Percentiles rank a stretch among this genome's conserved stretches.
phyloP scores from a whole-genome alignment of 228 moss, liverwort and hornwort species.

The Sphagnum fallax region DNA sequence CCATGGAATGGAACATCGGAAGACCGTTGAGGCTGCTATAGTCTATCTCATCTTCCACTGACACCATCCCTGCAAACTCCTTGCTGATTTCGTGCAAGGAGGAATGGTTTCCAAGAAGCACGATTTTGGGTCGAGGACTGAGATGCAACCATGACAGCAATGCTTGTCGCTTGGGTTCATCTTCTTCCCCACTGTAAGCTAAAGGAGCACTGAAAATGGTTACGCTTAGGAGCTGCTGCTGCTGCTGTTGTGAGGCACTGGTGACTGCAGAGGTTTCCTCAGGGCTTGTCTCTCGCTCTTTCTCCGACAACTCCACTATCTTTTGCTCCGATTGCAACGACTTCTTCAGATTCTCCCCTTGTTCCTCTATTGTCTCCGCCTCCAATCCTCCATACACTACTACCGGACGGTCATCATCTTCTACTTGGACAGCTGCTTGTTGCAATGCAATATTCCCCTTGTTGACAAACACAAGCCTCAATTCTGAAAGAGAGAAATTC shows the following conservation, averaged over 20 bases:
- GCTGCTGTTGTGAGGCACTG: too few relatives aligned
- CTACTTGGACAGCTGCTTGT: constrained; percentile 1
- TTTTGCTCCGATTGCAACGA: constrained; percentile 38
- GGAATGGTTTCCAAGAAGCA: constrained; percentile 52
- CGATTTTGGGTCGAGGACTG: constrained; percentile 43
- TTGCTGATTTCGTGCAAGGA: constrained; percentile 34
- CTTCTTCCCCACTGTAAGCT: constrained; percentile 28
- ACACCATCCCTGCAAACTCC: constrained; percentile 50
- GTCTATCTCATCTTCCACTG: constrained; percentile 48
- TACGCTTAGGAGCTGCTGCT: constrained; percentile 18
- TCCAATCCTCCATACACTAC: constrained; percentile 32
- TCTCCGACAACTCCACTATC: constrained; percentile 40
- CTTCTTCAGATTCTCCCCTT: constrained; percentile 26
- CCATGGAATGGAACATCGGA: constrained; percentile 57
- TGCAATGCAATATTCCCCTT: neutral
- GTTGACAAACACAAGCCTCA: constrained; percentile 21
- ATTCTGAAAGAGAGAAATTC: constrained; percentile 22
- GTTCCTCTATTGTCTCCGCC: constrained; percentile 36
- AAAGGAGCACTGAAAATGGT: constrained; percentile 49
- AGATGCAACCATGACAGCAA: constrained; percentile 57
- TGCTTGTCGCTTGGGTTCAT: constrained; percentile 46
- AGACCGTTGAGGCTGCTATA: constrained; percentile 48
- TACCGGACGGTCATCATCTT: constrained; percentile 16
- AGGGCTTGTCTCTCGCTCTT: constrained; percentile 25
- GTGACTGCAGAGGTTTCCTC: constrained; percentile 9